Evolutionary conservation across 805 yeast species (phyloP), one percentile per base, ranked within the genome.

Genomic region (Myxozyma udenii): DNA sequence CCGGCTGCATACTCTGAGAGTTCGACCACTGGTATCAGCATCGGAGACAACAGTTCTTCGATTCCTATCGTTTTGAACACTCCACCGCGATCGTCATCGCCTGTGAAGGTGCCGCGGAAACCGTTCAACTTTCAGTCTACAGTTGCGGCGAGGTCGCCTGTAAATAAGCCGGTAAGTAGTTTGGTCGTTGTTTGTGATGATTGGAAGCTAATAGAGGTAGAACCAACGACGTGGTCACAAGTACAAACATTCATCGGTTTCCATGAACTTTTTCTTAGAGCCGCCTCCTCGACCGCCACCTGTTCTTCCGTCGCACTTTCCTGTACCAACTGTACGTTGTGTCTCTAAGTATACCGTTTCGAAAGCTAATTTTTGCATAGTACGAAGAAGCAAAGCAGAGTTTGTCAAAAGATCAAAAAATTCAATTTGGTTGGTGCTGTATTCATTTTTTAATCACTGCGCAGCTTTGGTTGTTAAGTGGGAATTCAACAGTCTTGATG

Each of bases 191-290:
- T 25, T 24, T 48, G 38, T 14, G 37, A 4, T 48, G 22, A 18
- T n/a, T 21, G 39, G 44, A 11, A 12, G 14, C 24, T 22, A 23
- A 19, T 26, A 30, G 25, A 21, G 2, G 16, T 28, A 45, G 57
- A 61, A 57, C 30, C 75, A 71, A 51, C 82, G 98, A 74, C 81
- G 90, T 61, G 98, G 98, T 4, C 98, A 91, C 68, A 78, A 91
- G 61, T 91, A 91, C 66, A 91, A 91, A 66, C 98, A 91, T 68
- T 89, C 97, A 2, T 89, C 96, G 6, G 96, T 91, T 4, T 88
- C 96, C 3, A 85, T 91, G 93, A 90, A 91, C 67, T 78, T 91
- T 66, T 91, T 93, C 66, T 96, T 87, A 68, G 97, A 91, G 64
- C 96, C 97, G 1, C 85, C 89, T 14, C 79, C 75, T 37, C 74